Conservation (phyloP, 2,329 filamentous ascomycete species). For the Penicillium sumatraense region DNA sequence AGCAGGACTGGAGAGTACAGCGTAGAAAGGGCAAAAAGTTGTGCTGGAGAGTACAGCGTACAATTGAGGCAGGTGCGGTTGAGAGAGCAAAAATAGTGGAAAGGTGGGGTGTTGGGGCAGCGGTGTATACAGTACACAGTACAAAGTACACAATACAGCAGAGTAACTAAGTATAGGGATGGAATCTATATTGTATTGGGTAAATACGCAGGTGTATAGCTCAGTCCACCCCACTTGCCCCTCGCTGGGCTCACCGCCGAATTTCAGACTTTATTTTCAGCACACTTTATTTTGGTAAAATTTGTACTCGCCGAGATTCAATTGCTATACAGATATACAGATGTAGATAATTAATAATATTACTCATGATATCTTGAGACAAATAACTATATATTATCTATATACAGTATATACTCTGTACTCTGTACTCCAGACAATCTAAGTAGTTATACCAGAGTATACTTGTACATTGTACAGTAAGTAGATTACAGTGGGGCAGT, state of each 20-base stretch:
- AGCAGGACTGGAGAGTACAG: conserved; percentile 27
- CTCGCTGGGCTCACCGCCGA: conserved; percentile 6
- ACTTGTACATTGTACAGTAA: not conserved
- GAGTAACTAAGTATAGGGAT: no score
- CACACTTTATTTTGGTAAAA: no score
- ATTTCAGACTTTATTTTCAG: conserved; percentile 6
- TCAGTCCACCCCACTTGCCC: not conserved
- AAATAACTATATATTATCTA: no score
- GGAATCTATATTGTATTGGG: no score
- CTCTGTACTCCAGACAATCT: not conserved
- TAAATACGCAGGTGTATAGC: not conserved
- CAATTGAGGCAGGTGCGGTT: conserved; percentile 28
- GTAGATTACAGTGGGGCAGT: conserved; percentile 5
- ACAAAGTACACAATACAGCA: not conserved
- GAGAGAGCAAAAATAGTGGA: conserved; percentile 19
- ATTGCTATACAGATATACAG: not conserved
- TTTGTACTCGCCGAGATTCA: not conserved
- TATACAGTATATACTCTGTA: not conserved
- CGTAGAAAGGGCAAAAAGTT: conserved; percentile 28
- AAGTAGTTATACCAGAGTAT: no score
- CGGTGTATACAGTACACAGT: not conserved
- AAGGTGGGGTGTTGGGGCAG: conserved; percentile 9
- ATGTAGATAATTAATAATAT: no score
- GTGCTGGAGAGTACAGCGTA: conserved; percentile 35
- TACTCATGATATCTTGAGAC: no score